Evolutionary conservation across 2,329 filamentous ascomycete genomes (phyloP).

Genomic region (Curvularia lunata): DNA sequence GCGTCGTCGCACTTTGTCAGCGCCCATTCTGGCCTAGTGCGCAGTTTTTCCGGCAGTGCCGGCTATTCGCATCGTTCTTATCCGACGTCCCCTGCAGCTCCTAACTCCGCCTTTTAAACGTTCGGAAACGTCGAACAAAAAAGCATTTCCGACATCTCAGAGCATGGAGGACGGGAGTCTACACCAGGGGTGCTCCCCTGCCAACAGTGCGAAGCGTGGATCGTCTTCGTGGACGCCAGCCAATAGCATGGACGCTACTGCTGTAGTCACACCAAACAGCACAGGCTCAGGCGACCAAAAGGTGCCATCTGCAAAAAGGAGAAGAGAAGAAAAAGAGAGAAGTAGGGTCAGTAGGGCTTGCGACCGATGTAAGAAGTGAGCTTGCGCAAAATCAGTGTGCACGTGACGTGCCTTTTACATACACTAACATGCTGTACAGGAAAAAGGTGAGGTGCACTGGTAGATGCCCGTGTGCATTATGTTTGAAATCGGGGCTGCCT

Average conservation of each 20-base stretch:
- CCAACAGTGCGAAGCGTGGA: constrained; percentile 8
- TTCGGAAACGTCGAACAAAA: constrained; percentile 1
- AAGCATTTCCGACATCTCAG: neutral
- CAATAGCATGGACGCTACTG: constrained; percentile 23
- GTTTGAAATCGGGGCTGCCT: constrained; percentile 38
- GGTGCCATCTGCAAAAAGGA: constrained; percentile 39
- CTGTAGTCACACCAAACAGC: constrained; percentile 15
- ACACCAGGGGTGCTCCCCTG: neutral
- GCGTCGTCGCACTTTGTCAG: neutral
- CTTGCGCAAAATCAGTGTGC: constrained; percentile 7
- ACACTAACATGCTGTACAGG: constrained; percentile 28
- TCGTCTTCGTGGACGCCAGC: constrained; percentile 23
- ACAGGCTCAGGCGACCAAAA: constrained; percentile 30
- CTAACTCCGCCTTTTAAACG: constrained; percentile 11
- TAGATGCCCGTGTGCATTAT: constrained; percentile 45
- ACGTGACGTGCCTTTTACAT: constrained; percentile 6
- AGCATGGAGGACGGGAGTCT: constrained; percentile 6
- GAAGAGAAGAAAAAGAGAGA: constrained; percentile 47
- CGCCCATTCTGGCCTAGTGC: constrained; percentile 11
- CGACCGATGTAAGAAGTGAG: constrained; percentile 58
- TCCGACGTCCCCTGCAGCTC: constrained; percentile 9
- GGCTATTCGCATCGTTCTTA: constrained; percentile 13
- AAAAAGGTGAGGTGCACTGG: constrained; percentile 49
- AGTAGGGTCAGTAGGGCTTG: constrained; percentile 57
- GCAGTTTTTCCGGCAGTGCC: constrained; percentile 16